A percentile compares a stretch with the other conserved stretches of the same genome.
phyloP scores from a whole-genome alignment of 2,329 filamentous ascomycete genomes.

The Rutstroemia sydowiana region DNA sequence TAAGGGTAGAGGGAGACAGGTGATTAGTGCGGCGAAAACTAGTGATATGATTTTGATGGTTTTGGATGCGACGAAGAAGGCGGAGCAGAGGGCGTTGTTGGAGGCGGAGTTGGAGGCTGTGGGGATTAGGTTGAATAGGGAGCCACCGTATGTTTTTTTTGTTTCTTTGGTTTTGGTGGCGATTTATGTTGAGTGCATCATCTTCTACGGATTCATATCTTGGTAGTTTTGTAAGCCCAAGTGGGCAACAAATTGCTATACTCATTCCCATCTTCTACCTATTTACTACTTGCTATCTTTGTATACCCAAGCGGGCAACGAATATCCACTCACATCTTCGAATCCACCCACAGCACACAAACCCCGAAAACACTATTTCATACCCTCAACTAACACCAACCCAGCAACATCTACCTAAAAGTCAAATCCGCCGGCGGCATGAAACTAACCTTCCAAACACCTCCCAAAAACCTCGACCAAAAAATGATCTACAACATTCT shows the following conservation, averaged over 20 bases:
- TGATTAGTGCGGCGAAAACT: slow-evolving; percentile 96
- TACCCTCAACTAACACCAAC: not conserved
- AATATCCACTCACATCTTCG: too few relatives aligned
- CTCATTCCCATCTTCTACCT: too few relatives aligned
- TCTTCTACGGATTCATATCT: not conserved
- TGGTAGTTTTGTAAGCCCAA: too few relatives aligned
- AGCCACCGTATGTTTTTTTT: slow-evolving; percentile 62
- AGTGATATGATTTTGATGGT: slow-evolving; percentile 97
- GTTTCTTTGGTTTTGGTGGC: too few relatives aligned
- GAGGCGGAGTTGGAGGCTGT: slow-evolving; percentile 93
- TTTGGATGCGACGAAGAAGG: slow-evolving; percentile 90
- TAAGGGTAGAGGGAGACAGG: slow-evolving; percentile 90
- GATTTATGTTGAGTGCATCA: too few relatives aligned
- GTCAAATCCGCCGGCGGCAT: slow-evolving; percentile 92
- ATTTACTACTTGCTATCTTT: too few relatives aligned
- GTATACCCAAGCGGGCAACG: too few relatives aligned
- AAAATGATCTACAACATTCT: slow-evolving; percentile 98
- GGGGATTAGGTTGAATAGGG: slow-evolving; percentile 84
- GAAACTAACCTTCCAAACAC: slow-evolving; percentile 92
- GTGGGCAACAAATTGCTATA: too few relatives aligned
- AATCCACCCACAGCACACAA: too few relatives aligned
- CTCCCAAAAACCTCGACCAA: slow-evolving; percentile 88
- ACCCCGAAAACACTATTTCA: too few relatives aligned
- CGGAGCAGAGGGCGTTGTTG: slow-evolving; percentile 81
- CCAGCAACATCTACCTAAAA: slow-evolving; percentile 93